Evolutionary conservation across 192 early-diverging fungal species (phyloP), one percentile per base, ranked within the genome.

Genomic region (Oehlia diaphana): DNA sequence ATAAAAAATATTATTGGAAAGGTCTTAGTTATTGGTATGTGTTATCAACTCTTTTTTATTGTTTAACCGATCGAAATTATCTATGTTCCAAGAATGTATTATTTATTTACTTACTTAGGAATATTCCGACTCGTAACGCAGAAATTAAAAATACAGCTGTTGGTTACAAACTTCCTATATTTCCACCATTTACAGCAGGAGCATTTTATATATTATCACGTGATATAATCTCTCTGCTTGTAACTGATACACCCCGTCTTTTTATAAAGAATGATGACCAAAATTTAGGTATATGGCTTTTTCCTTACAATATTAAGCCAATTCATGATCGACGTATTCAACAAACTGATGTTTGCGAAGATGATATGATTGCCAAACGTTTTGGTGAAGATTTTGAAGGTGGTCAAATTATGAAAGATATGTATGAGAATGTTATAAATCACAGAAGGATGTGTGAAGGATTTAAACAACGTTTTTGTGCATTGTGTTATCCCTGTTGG

Each of bases 351-450:
- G 89, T 88, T 16, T 91, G 89, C 67, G 89, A 91, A 68, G 83
- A 91, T 63, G 89, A 91, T 65, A 87, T 91, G 89, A 88, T 91
- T 79, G 89, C 86, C 13, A 91, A 91, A 62, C 89, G 88, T 74
- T 91, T 91, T 69, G 84, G 83, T 65, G 88, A 88, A 49, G 49
- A 72, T 35, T 88, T 83, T 67, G 71, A 68, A 4, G 79, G 79
- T 39, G 76, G 79, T 28, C 86, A 85, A 47, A 85, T 84, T 4
- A 91, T 91, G 89, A 81, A 87, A 50, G 85, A 86, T 14, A 91
- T 91, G 87, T 83, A 88, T 42, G 83, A 84, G 31, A 91, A 91
- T 76, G 58, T 91, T 13, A 47, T 76, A 2, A 84, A 85, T 64
- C 74, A 79, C 31, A 81, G 84, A 3, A 78, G 84, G 5, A 72